Conservation (phyloP, 2,329 filamentous ascomycete genomes). For the Coccinonectria pachysandricola region DNA sequence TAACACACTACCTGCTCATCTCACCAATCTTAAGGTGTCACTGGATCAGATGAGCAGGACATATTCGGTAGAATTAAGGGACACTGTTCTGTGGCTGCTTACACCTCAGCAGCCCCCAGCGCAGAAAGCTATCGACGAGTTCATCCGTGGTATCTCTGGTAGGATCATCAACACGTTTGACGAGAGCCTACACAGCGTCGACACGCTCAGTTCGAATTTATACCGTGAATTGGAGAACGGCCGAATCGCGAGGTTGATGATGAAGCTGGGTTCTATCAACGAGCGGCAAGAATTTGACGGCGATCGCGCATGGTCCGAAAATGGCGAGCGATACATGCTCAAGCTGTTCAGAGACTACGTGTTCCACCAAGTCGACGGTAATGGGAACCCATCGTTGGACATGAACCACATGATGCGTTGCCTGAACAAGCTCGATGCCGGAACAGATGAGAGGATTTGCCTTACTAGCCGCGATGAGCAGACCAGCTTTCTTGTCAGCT, state of each 20-base stretch:
- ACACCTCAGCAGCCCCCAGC: constrained; percentile 45
- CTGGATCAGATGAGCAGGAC: constrained; percentile 67
- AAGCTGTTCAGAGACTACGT: constrained; percentile 96
- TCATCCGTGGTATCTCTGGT: constrained; percentile 66
- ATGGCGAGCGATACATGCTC: constrained; percentile 81
- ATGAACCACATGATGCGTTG: constrained; percentile 79
- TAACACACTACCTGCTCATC: constrained; percentile 44
- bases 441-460: constrained; percentile 74
- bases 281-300: constrained; percentile 80
- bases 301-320: constrained; percentile 77
- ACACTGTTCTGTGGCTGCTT: constrained; percentile 74
- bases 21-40: constrained; percentile 55
- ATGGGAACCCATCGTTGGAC: constrained; percentile 74
- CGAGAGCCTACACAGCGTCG: constrained; percentile 66
- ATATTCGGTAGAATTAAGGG: constrained; percentile 70
- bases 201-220: constrained; percentile 62
- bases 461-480: constrained; percentile 86
- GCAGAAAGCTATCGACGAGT: constrained; percentile 66
- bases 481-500: constrained; percentile 78
- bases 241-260: constrained; percentile 65
- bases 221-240: constrained; percentile 82
- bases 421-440: constrained; percentile 87
- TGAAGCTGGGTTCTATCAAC: constrained; percentile 79
- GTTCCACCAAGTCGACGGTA: constrained; percentile 86
- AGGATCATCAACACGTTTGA: constrained; percentile 71